These are phyloP conservation scores for Avena insularis DNA, from an alignment of 176 grass and related monocot genomes.

Conservation along the genomic window DNA sequence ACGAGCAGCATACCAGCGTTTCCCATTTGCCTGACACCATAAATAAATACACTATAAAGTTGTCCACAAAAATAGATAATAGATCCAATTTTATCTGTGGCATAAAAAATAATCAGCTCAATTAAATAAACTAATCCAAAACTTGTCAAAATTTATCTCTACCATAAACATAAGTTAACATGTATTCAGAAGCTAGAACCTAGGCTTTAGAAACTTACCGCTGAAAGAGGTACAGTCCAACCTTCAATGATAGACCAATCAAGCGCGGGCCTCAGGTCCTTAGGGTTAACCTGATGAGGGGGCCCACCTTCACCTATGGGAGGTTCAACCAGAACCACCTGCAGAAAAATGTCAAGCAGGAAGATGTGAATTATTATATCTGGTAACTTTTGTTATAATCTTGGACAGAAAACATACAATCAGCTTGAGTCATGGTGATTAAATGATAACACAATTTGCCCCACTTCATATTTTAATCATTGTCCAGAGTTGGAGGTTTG, in stretches of 20 bases:
- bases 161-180: slow-evolving; percentile 16
- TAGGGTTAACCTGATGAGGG: slow-evolving; percentile 27
- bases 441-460: slow-evolving; percentile 5
- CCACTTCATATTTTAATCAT: slow-evolving; percentile 22
- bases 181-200: slow-evolving; percentile 16
- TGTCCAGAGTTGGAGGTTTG: background rate
- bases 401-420: background rate
- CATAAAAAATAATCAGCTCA: background rate
- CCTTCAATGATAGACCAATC: slow-evolving; percentile 50
- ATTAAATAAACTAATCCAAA: background rate
- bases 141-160: slow-evolving; percentile 29
- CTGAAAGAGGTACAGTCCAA: slow-evolving; percentile 57
- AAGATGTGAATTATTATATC: background rate
- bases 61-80: slow-evolving; percentile 4
- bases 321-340: slow-evolving; percentile 40
- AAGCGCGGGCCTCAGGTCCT: slow-evolving; percentile 56
- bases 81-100: background rate
- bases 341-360: slow-evolving; percentile 20
- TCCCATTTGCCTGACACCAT: slow-evolving; percentile 42
- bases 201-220: slow-evolving; percentile 33
- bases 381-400: background rate
- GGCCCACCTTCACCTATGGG: slow-evolving; percentile 46
- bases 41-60: slow-evolving; percentile 36
- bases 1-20: slow-evolving; percentile 33
- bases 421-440: slow-evolving; percentile 22